Evolutionary conservation across 345 rosid species (phyloP).

Genomic region (Salix udensis): DNA sequence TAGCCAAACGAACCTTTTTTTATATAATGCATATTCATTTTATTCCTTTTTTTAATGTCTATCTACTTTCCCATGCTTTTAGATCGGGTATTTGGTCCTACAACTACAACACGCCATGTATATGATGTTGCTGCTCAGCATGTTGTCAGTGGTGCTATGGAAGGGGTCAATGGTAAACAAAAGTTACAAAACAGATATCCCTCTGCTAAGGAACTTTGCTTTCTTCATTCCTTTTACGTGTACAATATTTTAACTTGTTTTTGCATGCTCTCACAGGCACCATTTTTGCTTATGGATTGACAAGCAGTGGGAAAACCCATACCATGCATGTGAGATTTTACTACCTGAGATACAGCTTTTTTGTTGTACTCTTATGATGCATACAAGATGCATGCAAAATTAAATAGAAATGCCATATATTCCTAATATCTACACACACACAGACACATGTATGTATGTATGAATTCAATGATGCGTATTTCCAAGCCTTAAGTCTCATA

Average conservation of each 20-base stretch:
- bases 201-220: constrained; percentile 14
- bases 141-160: constrained; percentile 93
- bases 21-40: not conserved
- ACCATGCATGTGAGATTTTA: constrained; percentile 89
- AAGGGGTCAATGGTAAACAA: constrained; percentile 80
- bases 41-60: not conserved
- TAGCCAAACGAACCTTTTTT: not conserved
- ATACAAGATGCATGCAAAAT: not conserved
- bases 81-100: constrained; percentile 99
- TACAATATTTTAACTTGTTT: constrained; percentile 12
- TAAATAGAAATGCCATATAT: not conserved
- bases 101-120: constrained; percentile 99
- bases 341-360: not conserved
- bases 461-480: too few relatives aligned
- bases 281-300: constrained; percentile 97
- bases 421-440: not conserved
- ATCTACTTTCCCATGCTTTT: constrained; percentile 13
- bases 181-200: not conserved
- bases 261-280: constrained; percentile 58
- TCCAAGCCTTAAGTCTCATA: not conserved
- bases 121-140: constrained; percentile 97
- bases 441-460: not conserved
- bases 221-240: constrained; percentile 1
- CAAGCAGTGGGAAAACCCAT: constrained; percentile 99
- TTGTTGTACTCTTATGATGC: not conserved